Evolutionary conservation across 2,329 filamentous ascomycete genomes (phyloP), one percentile per base, ranked within the genome.

Genomic region (Samsoniella hepiali): DNA sequence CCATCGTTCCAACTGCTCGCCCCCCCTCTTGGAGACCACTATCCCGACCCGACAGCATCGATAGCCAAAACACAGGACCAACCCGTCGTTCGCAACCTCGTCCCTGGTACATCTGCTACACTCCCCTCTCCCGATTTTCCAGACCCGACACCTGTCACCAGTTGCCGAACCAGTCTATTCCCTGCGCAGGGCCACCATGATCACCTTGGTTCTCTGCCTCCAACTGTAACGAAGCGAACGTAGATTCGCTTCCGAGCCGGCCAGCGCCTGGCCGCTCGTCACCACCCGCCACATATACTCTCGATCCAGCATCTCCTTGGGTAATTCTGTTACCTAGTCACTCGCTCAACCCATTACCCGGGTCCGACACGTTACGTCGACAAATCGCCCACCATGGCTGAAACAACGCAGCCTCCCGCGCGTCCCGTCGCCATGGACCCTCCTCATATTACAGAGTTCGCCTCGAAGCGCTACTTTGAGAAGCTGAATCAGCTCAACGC

Each of bases 391-490:
- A 69, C 53, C 68, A 77, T 78, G 76, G 69, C 75, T 64, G 72
- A 75, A 66, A 67, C 68, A 66, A 67, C 68, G 58, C 68, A 69
- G 11, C 55, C 55, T 59, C 67, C 59, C 13, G 45, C 69, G 58
- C 69, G 69, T 53, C 69, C 70, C 66, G 67, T 69, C 72, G 74
- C 74, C 70, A 87, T 88, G 84, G 86, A 88, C 67, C 84, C 83
- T 70, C 79, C 82, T 68, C 85, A 88, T 67, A 80, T 86, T 66
- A 87, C 86, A 65, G 86, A 89, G 73, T 89, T 89, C 75, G 86
- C 85, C 65, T 89, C 86, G 51, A 79, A 84, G 73, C 83, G 83
- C 67, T 89, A 87, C 71, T 85, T 88, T 67, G 81, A 82, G 62
- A 89, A 89, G 75, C 73, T 88, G 65, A 80, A 77, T 63, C 82